Evolutionary conservation across 1,139 yeast genomes (phyloP).

Genomic region (Yamadazyma buinensis): DNA sequence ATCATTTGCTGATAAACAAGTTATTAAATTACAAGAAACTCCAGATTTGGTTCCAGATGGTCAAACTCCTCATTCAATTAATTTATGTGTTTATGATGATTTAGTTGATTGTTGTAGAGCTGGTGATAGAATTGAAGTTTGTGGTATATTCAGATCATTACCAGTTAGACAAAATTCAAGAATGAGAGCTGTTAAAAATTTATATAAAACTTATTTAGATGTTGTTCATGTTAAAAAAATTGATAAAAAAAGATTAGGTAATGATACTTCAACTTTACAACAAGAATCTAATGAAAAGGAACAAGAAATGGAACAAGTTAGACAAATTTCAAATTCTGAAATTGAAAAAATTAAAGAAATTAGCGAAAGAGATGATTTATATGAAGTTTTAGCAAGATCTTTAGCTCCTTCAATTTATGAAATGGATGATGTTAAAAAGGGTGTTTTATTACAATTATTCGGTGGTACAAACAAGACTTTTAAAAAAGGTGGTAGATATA

Average conservation of each 20-base stretch:
- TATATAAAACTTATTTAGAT: conserved; percentile 91
- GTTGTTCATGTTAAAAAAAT: conserved; percentile 89
- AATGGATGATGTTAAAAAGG: conserved; percentile 95
- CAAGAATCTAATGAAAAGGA: conserved; percentile 47
- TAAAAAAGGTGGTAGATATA: conserved; percentile 85
- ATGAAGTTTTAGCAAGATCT: conserved; percentile 85
- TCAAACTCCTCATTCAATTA: conserved; percentile 95
- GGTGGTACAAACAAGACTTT: conserved; percentile 94
- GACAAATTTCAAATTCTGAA: conserved; percentile 68
- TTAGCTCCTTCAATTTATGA: conserved; percentile 95
- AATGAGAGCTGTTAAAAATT: conserved; percentile 76
- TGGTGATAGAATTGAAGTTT: conserved; percentile 93
- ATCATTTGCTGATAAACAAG: conserved; percentile 92
- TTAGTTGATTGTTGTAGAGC: conserved; percentile 92
- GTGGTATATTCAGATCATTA: conserved; percentile 90
- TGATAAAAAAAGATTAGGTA: conserved; percentile 77
- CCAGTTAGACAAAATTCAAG: conserved; percentile 88
- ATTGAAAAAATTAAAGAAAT: conserved; percentile 57
- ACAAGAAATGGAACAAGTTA: conserved; percentile 71
- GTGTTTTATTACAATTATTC: conserved; percentile 83
- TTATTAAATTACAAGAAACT: conserved; percentile 90
- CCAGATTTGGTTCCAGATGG: conserved; percentile 99
- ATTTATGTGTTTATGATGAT: conserved; percentile 93
- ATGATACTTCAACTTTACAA: conserved; percentile 66
- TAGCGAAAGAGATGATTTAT: conserved; percentile 70